Percentiles rank a stretch among this genome's conserved stretches.
Conservation (phyloP, 345 rosid genomes). For the Orychophragmus violaceus region DNA sequence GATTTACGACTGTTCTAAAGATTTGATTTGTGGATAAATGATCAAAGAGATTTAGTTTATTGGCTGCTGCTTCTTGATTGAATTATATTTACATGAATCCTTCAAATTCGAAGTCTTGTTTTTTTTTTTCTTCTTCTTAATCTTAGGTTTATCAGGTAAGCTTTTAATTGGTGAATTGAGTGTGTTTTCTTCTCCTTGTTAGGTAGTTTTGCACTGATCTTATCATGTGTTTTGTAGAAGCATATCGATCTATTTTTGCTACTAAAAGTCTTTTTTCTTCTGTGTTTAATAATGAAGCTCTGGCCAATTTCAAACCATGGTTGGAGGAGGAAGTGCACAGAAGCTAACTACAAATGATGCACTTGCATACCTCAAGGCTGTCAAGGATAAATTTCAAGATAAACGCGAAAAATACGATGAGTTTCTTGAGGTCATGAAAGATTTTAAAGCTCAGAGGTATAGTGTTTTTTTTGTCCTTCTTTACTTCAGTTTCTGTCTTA, state of each 20-base stretch:
- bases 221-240: not conserved
- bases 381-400: conserved; percentile 80
- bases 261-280: not conserved
- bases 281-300: conserved; percentile 48
- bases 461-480: not conserved
- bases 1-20: conserved; percentile 28
- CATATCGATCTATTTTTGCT: not conserved
- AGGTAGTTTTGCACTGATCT: not conserved
- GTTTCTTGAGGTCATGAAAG: conserved; percentile 98
- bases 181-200: not conserved
- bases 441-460: conserved; percentile 95
- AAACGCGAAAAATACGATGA: conserved; percentile 80
- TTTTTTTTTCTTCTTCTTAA: too few relatives aligned
- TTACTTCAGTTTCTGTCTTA: not conserved
- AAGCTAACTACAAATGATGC: conserved; percentile 94
- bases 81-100: conserved; percentile 38
- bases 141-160: too few relatives aligned
- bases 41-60: too few relatives aligned
- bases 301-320: conserved; percentile 43
- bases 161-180: conserved; percentile 14
- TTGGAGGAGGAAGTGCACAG: conserved; percentile 50
- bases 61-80: conserved; percentile 48
- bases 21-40: conserved; percentile 39
- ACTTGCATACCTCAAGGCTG: conserved; percentile 85
- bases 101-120: conserved; percentile 32